These are phyloP conservation scores for Pestalotiopsis sp. DNA, from an alignment of 2,329 filamentous ascomycete genomes.

Conservation along the genomic window DNA sequence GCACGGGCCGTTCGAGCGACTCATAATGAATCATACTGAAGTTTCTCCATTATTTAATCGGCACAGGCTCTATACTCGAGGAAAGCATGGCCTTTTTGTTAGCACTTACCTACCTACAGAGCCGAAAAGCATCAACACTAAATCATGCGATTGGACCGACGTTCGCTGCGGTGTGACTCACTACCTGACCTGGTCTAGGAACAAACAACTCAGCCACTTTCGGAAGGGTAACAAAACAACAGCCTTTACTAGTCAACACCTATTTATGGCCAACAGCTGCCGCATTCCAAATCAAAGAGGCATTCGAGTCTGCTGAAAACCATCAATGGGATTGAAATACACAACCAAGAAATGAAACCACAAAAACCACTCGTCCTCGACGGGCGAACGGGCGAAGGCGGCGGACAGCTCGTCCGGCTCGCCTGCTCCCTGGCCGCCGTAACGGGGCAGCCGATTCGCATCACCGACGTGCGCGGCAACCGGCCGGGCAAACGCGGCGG, in stretches of 20 bases:
- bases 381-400: constrained; percentile 62
- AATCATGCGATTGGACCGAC: too few relatives aligned
- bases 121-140: background rate
- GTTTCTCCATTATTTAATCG: background rate
- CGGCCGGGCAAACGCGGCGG: constrained; percentile 39
- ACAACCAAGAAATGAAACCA: constrained; percentile 14
- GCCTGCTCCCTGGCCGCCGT: constrained; percentile 59
- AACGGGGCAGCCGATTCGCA: constrained; percentile 53
- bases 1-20: background rate
- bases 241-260: background rate
- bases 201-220: background rate
- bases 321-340: background rate
- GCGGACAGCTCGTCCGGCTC: constrained; percentile 62
- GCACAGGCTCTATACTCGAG: background rate
- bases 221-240: background rate
- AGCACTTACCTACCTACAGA: background rate
- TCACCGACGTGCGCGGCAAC: constrained; percentile 59
- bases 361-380: constrained; percentile 47
- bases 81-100: background rate
- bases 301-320: background rate
- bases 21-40: constrained; percentile 3
- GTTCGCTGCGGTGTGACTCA: constrained; percentile 1
- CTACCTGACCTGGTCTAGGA: background rate
- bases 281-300: background rate
- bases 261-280: background rate